phyloP scores from a whole-genome alignment of 805 yeast genomes.

The Zygosaccharomyces gambellarensis region DNA sequence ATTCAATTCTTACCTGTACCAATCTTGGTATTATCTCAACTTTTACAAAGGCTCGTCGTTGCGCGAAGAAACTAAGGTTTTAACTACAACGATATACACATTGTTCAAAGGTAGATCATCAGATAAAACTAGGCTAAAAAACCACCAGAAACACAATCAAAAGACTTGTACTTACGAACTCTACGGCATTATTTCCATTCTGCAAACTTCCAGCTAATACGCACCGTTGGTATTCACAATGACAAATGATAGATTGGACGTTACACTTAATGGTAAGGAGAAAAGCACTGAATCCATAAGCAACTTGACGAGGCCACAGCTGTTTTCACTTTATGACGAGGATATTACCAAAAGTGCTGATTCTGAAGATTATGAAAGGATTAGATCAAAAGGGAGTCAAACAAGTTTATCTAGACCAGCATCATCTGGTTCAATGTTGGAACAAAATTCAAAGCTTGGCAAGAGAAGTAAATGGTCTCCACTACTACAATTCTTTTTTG shows the following conservation, averaged over 20 bases:
- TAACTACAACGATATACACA: too few species aligned
- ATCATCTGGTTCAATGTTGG: background rate
- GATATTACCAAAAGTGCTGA: slow-evolving; percentile 33
- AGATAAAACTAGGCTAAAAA: too few species aligned
- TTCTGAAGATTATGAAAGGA: slow-evolving; percentile 33
- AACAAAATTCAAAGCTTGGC: background rate
- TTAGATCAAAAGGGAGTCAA: slow-evolving; percentile 15
- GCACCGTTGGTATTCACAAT: background rate
- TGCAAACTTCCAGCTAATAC: background rate
- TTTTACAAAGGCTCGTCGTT: background rate
- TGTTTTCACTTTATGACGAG: slow-evolving; percentile 48
- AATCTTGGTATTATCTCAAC: background rate
- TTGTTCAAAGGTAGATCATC: too few species aligned
- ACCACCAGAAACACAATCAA: too few species aligned
- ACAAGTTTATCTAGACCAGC: slow-evolving; percentile 9
- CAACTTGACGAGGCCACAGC: slow-evolving; percentile 47
- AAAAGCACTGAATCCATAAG: slow-evolving; percentile 36
- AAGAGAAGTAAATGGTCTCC: slow-evolving; percentile 7
- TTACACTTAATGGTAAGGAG: slow-evolving; percentile 4
- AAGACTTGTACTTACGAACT: background rate
- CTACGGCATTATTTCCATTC: background rate
- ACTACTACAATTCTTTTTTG: slow-evolving; percentile 11
- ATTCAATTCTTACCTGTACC: background rate
- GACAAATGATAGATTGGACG: background rate
- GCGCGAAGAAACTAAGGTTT: background rate